phyloP scores from a whole-genome alignment of 108 stramenopile genomes.

The Aurantiochytrium sp. region DNA sequence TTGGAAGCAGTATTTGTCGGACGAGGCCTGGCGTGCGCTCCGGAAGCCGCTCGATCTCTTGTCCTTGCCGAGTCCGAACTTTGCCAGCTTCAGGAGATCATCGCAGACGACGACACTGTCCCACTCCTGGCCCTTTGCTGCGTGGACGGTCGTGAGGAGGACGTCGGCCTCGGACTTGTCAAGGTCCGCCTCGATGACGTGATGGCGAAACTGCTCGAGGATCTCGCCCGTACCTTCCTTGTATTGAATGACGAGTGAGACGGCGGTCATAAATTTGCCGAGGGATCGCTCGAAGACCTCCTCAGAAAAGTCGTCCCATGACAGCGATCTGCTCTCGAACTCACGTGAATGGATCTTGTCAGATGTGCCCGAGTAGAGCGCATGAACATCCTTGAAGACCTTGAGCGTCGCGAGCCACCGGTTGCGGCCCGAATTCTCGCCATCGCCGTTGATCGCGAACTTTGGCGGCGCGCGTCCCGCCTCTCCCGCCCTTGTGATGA shows the following conservation, averaged over 20 bases:
- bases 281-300: background rate
- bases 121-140: background rate
- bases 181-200: background rate
- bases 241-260: background rate
- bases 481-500: too few species aligned
- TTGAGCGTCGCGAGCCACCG: background rate
- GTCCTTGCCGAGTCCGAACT: too few species aligned
- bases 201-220: background rate
- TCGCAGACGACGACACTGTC: background rate
- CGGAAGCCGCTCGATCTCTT: too few species aligned
- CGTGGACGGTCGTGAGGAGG: background rate
- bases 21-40: too few species aligned
- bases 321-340: background rate
- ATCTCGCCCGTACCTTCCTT: background rate
- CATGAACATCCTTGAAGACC: background rate
- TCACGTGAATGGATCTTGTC: background rate
- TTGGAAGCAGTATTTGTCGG: too few species aligned
- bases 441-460: background rate
- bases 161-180: background rate
- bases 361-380: background rate
- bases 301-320: background rate
- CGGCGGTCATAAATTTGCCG: background rate
- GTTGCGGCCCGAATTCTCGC: background rate
- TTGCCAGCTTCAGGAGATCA: background rate
- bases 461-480: background rate